These are phyloP conservation scores for Wickerhamomyces sp. DNA, from an alignment of 1,139 yeast species.

Conservation along the genomic window DNA sequence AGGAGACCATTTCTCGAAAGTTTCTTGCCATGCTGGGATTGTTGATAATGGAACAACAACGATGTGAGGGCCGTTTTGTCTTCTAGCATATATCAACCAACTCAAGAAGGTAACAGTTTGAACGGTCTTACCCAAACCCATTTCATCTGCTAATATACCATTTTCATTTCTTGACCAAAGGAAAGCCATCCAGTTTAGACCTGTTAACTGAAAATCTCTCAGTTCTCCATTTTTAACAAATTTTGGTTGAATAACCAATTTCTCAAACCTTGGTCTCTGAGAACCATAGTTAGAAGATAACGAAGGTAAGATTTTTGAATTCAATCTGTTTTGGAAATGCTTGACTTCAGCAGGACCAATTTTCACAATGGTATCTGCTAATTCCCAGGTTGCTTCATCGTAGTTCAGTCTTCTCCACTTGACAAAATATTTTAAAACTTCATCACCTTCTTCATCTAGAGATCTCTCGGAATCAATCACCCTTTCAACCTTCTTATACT, in stretches of 20 bases:
- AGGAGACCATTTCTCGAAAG: slow-evolving; percentile 97
- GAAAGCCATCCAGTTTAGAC: slow-evolving; percentile 99
- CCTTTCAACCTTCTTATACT: slow-evolving; percentile 83
- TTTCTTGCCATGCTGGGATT: slow-evolving; percentile 98
- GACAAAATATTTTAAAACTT: slow-evolving; percentile 73
- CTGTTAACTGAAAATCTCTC: slow-evolving; percentile 96
- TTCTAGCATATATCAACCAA: slow-evolving; percentile 90
- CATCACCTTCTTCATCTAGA: slow-evolving; percentile 53
- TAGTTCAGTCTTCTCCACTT: slow-evolving; percentile 94
- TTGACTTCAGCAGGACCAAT: slow-evolving; percentile 83
- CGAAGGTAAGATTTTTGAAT: slow-evolving; percentile 81
- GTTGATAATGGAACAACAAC: slow-evolving; percentile 97
- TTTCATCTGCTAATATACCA: slow-evolving; percentile 97
- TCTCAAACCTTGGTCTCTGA: slow-evolving; percentile 85
- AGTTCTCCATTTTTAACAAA: slow-evolving; percentile 89
- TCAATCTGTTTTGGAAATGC: slow-evolving; percentile 74
- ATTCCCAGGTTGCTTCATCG: slow-evolving; percentile 97
- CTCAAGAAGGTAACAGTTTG: slow-evolving; percentile 94
- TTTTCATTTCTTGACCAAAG: slow-evolving; percentile 97
- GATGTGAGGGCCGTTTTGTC: slow-evolving; percentile 95
- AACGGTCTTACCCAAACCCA: slow-evolving; percentile 98
- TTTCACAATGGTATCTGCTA: slow-evolving; percentile 80
- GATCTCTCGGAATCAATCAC: slow-evolving; percentile 84
- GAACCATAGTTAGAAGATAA: slow-evolving; percentile 73
- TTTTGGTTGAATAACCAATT: slow-evolving; percentile 79